A percentile compares a stretch with the other conserved stretches of the same genome.
Conservation (phyloP, 345 rosid species). For the Rhizophora mangle region DNA sequence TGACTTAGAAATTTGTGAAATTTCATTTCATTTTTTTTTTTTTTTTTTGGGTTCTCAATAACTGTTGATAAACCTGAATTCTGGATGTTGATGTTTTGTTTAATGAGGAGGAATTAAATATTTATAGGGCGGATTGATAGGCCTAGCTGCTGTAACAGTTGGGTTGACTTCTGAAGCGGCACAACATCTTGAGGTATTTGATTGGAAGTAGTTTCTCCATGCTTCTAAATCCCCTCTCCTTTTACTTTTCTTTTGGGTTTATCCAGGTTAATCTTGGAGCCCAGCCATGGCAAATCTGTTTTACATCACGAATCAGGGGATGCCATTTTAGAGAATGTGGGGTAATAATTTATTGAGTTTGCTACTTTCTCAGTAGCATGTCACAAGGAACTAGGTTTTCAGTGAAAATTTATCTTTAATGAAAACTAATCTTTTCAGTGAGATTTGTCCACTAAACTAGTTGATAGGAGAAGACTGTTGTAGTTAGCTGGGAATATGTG, state of each 20-base stretch:
- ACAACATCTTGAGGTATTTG: slow-evolving; percentile 84
- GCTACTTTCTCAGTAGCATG: no score
- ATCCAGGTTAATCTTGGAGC: neutral
- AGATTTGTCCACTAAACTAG: no score
- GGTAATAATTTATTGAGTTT: no score
- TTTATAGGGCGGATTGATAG: slow-evolving; percentile 89
- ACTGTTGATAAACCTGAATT: neutral
- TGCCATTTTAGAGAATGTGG: no score
- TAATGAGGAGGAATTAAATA: neutral
- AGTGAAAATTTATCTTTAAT: no score
- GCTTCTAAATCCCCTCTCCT: neutral
- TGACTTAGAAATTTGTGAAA: neutral
- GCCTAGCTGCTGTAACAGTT: slow-evolving; percentile 96
- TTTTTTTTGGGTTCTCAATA: neutral
- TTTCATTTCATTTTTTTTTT: neutral
- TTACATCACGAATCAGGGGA: no score
- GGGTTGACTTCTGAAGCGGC: slow-evolving; percentile 89
- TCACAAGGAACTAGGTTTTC: no score
- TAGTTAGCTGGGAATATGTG: no score
- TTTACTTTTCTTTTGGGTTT: neutral
- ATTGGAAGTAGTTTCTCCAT: neutral
- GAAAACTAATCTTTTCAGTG: no score
- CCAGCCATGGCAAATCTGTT: no score
- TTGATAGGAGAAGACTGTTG: no score
- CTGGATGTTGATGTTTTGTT: neutral